Evolutionary conservation across 2,329 filamentous ascomycete species (phyloP), one percentile per base, ranked within the genome.

Genomic region (Pseudovirgaria hyperparasitica): DNA sequence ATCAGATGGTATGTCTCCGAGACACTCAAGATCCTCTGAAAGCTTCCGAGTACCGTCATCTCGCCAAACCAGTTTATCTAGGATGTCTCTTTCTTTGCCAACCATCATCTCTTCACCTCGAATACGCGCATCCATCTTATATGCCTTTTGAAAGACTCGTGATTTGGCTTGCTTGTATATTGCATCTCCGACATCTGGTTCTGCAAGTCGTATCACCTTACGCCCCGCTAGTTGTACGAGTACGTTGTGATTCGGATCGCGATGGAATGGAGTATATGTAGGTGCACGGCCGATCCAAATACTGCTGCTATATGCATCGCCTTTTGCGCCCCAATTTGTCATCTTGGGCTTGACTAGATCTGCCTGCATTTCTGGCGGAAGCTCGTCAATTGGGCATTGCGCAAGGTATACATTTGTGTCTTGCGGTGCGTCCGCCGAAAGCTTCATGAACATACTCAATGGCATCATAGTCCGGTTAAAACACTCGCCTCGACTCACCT

Each of bases 191-290:
- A 61, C 44, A 0, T 54, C 45, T 0, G 85, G 84, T 4, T 63
- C 57, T 31, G 87, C 63, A 9, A 94, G 48, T n/a, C 85, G 66
- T 10, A 94, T 61, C 0, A 58, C 49, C 53, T 98, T 98, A 27
- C 47, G 54, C 4, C 82, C 73, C 10, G 71, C 72, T 9, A 96
- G 53, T 53, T 98, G 90, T 23, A 82, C 72, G 48, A 96, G 93
- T 0, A 94, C 43, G 46, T 98, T 98, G 0, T 84, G 84, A 43
- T 96, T 96, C 1, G 90, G 90, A 44, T 98, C 90, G 29, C 80
- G 72, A 53, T 98, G 90, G 3, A 93, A 61, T 4, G 90, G 85
- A 1, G 90, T 94, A 41, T 84, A 85, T 0, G 86, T 94, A 1
- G 84, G 84, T 20, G 84, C 73, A 9, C 77, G 62, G 1, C 90